Percentiles rank a stretch among this genome's conserved stretches.
phyloP scores from a whole-genome alignment of 208 protist species.

The Wallacemonas rigidus region DNA sequence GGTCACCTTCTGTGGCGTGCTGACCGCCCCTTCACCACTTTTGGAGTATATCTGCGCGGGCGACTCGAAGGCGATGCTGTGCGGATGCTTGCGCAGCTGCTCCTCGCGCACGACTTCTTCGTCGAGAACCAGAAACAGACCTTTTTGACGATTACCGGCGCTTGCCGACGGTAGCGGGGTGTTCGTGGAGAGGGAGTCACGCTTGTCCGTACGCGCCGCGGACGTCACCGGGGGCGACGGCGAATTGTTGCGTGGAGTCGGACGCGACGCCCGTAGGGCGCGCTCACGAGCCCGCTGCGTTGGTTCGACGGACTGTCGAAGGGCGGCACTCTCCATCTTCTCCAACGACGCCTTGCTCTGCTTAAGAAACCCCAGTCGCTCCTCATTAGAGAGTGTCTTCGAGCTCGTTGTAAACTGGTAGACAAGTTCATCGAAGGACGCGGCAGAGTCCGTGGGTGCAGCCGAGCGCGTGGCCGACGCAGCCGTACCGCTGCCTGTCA shows the following conservation, averaged over 20 bases:
- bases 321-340: slow-evolving; percentile 13
- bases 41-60: slow-evolving; percentile 14
- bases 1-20: slow-evolving; percentile 13
- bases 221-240: not conserved
- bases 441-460: not conserved
- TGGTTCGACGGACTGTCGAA: slow-evolving; percentile 15
- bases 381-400: slow-evolving; percentile 6
- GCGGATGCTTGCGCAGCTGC: slow-evolving; percentile 3
- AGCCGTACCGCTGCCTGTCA: not conserved
- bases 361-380: slow-evolving; percentile 20
- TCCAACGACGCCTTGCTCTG: slow-evolving; percentile 17
- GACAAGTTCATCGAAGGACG: slow-evolving; percentile 26
- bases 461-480: not conserved
- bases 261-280: not conserved
- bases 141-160: not conserved
- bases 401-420: slow-evolving; percentile 27
- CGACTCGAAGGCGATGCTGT: not conserved
- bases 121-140: not conserved
- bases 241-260: not conserved
- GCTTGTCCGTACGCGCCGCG: not conserved
- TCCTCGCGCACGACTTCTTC: slow-evolving; percentile 11
- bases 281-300: slow-evolving; percentile 11
- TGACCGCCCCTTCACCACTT: slow-evolving; percentile 3
- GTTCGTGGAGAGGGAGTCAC: slow-evolving; percentile 5
- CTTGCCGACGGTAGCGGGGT: not conserved